Evolutionary conservation across 1,284 basidiomycete species (phyloP), one percentile per base, ranked within the genome.

Genomic region (Cryptococcus hybrid): DNA sequence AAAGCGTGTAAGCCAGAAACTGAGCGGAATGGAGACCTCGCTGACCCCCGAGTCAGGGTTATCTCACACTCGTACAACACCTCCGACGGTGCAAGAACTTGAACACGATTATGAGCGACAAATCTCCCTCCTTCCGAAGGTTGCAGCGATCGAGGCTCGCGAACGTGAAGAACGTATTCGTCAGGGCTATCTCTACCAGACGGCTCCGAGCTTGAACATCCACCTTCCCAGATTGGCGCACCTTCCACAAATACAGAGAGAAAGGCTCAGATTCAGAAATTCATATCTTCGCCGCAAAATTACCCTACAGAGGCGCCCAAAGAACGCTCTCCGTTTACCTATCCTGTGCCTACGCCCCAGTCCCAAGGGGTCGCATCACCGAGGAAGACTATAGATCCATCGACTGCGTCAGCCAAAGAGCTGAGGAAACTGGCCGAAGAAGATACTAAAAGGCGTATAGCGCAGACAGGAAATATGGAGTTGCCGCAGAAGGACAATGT

Each of bases 111-210:
- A 51, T 5, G 37, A 38, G 8, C 66, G 75, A 3, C 67, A 65
- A 52, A 47, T 53, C 24, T 12, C 51, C 8, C 66, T 77, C 1
- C 40, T 46, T 34, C 61, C 63, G 5, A 59, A 64, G 37, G 62
- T 77, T 7, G 55, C 58, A 3, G 65, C 59, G 0, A 77, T 77
- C 38, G 75, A 73, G 58, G 62, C 52, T 30, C 54, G 75, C 1
- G 75, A 77, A 52, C 46, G 55, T 12, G 70, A 58, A 35, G 75
- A 77, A 52, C 52, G 75, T n/a, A 77, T 77, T 12, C 56, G 63
- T 37, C 75, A 77, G 52, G 75, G 75, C 7, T 77, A 71, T 50
- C 59, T 73, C 13, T 30, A 52, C 39, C 39, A 56, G 44, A 69
- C 52, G 59, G 61, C 3, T 51, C 51, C 35, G 34, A 40, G 9